These are phyloP conservation scores for Corylus avellana DNA, from an alignment of 306 rosid genomes.

Conservation along the genomic window DNA sequence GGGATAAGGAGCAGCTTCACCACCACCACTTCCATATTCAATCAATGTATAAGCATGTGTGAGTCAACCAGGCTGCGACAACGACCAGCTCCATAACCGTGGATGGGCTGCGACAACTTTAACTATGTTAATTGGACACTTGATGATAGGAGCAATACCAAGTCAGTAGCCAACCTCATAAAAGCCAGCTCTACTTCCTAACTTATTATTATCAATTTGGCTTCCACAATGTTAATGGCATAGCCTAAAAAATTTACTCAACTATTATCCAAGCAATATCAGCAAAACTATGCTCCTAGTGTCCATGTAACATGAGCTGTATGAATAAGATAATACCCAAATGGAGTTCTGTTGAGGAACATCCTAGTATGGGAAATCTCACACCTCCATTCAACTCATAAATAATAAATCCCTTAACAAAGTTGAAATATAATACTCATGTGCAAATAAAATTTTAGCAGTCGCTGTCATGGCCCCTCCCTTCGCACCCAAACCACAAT, in stretches of 20 bases:
- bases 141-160: constrained; percentile 38
- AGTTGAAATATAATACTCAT: constrained; percentile 16
- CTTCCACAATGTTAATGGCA: constrained; percentile 25
- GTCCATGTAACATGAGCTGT: constrained; percentile 52
- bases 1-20: constrained; percentile 99
- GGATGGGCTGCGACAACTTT: constrained; percentile 77
- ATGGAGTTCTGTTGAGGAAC: constrained; percentile 4
- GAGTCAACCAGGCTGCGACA: constrained; percentile 97
- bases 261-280: constrained; percentile 33
- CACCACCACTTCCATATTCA: constrained; percentile 60
- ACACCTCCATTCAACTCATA: constrained; percentile 40
- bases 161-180: constrained; percentile 28
- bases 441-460: constrained; percentile 22
- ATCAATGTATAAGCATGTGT: constrained; percentile 64
- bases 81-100: constrained; percentile 94
- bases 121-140: constrained; percentile 42
- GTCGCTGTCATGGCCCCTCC: constrained; percentile 46
- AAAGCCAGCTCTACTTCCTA: constrained; percentile 28
- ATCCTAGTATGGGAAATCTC: background rate
- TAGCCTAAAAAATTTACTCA: constrained; percentile 21
- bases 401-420: constrained; percentile 15
- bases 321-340: constrained; percentile 29
- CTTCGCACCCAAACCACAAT: constrained; percentile 92
- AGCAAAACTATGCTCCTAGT: constrained; percentile 38
- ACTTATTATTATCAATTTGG: background rate